phyloP scores from a whole-genome alignment of 768 basidiomycete species.

The Dentipellis fragilis region DNA sequence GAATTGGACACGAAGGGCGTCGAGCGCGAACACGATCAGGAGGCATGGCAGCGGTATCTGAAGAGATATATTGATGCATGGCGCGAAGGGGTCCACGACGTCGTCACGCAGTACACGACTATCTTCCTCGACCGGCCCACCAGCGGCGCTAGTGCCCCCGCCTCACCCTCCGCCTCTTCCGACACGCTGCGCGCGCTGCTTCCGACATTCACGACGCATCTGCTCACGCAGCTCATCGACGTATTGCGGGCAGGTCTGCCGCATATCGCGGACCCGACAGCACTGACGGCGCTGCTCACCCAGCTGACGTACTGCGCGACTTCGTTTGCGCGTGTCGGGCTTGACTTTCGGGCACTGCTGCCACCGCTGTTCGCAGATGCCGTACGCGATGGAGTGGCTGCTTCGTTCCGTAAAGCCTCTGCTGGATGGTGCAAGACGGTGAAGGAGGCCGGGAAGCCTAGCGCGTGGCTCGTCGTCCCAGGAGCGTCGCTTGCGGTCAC shows the following conservation, averaged over 20 bases:
- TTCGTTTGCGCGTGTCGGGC: conserved; percentile 84
- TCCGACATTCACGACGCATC: conserved; percentile 52
- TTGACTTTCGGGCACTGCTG: conserved; percentile 75
- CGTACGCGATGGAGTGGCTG: conserved; percentile 44
- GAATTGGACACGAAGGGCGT: conserved; percentile 27
- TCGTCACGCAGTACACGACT: conserved; percentile 80
- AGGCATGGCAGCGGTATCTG: conserved; percentile 68
- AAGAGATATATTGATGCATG: conserved; percentile 85
- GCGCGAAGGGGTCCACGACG: conserved; percentile 88
- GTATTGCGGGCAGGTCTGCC: conserved; percentile 53
- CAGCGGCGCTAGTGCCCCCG: conserved; percentile 15
- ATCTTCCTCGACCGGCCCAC: conserved; percentile 73
- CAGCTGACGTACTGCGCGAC: conserved; percentile 91
- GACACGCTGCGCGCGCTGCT: conserved; percentile 42
- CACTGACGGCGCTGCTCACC: conserved; percentile 77
- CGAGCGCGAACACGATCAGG: conserved; percentile 37
- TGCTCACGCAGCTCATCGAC: conserved; percentile 60
- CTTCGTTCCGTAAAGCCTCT: conserved; percentile 36
- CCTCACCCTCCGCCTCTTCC: conserved; percentile 6
- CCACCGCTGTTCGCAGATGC: conserved; percentile 57
- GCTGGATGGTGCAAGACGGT: conserved; percentile 13
- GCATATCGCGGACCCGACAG: conserved; percentile 43
- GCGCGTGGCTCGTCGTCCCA: conserved; percentile 1
- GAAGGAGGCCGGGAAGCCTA: conserved; percentile 1
- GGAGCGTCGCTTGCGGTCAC: neutral